A percentile compares a stretch with the other conserved stretches of the same genome.
These are phyloP conservation scores for Astragalus glycyphyllos DNA, from an alignment of 306 rosid genomes.

Conservation along the genomic window DNA sequence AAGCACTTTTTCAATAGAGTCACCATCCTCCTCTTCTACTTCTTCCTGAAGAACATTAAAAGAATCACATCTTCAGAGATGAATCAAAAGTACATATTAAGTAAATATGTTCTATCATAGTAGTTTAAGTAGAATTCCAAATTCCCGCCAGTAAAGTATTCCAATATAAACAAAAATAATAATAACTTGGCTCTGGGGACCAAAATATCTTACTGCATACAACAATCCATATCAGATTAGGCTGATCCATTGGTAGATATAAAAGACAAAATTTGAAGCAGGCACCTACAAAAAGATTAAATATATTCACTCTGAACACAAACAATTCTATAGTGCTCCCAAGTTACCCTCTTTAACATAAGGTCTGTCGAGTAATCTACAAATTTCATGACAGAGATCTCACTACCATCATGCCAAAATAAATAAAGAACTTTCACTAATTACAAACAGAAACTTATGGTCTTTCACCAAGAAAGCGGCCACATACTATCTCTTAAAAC, in stretches of 20 bases:
- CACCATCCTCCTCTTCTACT: constrained; percentile 93
- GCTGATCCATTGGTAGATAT: neutral
- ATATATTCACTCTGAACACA: constrained; percentile 22
- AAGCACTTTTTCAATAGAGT: constrained; percentile 91
- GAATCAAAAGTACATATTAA: constrained; percentile 17
- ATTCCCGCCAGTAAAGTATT: constrained; percentile 30
- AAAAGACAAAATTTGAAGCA: constrained; percentile 21
- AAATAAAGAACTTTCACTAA: neutral
- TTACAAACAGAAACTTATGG: neutral
- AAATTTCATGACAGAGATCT: constrained; percentile 26
- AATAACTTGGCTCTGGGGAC: constrained; percentile 21
- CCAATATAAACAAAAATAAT: constrained; percentile 12
- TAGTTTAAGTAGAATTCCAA: constrained; percentile 18
- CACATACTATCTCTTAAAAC: constrained; percentile 27
- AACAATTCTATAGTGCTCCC: constrained; percentile 27
- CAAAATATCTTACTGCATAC: constrained; percentile 23
- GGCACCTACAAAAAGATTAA: constrained; percentile 26
- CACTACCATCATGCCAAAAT: constrained; percentile 9
- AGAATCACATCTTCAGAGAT: constrained; percentile 30
- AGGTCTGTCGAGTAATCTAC: constrained; percentile 6
- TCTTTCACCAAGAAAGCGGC: constrained; percentile 20
- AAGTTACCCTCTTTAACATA: constrained; percentile 24
- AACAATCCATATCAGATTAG: constrained; percentile 22
- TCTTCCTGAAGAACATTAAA: constrained; percentile 71
- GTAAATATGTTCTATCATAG: constrained; percentile 9